Base-by-base conservation (phyloP, 495 filamentous ascomycete species). In the Penicillium chermesinum region DNA sequence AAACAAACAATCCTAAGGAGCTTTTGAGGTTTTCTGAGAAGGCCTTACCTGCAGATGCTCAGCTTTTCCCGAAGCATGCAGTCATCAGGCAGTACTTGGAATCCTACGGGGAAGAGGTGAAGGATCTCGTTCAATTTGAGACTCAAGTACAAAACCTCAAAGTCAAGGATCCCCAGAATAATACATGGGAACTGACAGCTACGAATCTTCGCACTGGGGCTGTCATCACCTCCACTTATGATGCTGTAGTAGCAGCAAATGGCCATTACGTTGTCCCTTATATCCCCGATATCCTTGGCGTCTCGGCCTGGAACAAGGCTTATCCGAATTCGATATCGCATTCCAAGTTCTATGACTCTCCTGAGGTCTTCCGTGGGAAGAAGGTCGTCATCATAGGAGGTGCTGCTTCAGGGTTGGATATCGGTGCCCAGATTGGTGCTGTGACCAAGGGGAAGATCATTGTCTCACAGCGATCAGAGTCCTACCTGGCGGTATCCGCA, bases 1-100 rank as follows among this genome's bases (percentile, higher is more conserved):
- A 94, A 52, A 88, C 90, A 33, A 97, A 97, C 60, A 88, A 96
- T 32, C 89, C 91, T 1, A 81, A 90, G 44, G 69, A 71, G 1
- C 58, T 96, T 48, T 96, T 97, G 91, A 60, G 72, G 4, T 94
- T 81, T 61, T 84, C 87, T 8, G 88, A 94, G 42, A 68, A 80
- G 12, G 53, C 71, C 12, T 91, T 91, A 46, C 76, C 81, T 0
- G 27, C 66, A 5, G 76, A 83, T 2, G 52, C 70, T 15, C 81
- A 86, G 53, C 72, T 95, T 7, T 93, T 94, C 54, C 91, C 91
- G 0, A 70, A 70, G 10, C 80, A 88, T 51, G 56, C 77, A 42
- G 65, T 69, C 10, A 86, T 96, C 12, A 77, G 82, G 46, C 58
- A 77, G 32, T 97, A 97, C 61, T 66, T 97, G 3, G 67, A 86